A percentile compares a stretch with the other conserved stretches of the same genome.
Evolutionary conservation across 2,329 filamentous ascomycete species (phyloP).

Genomic region (Fusarium pilosicola): DNA sequence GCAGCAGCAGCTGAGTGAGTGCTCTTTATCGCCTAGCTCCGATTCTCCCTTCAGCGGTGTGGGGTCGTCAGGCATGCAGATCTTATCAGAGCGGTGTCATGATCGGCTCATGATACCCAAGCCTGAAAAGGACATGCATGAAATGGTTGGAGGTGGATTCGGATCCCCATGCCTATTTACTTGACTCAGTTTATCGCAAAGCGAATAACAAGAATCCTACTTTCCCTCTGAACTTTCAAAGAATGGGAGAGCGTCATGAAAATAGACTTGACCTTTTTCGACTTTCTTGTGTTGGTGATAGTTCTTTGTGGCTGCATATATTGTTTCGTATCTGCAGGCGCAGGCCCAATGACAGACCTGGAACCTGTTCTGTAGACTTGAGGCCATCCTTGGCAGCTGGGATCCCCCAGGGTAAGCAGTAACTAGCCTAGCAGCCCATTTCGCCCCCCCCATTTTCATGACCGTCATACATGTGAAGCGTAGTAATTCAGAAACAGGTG

Average conservation of each 20-base stretch:
- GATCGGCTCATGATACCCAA: background rate
- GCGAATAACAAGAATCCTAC: too few species aligned
- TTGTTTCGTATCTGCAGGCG: background rate
- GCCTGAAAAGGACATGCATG: background rate
- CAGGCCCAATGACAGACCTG: background rate
- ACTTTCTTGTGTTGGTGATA: background rate
- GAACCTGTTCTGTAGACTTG: accelerated
- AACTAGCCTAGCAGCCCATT: background rate
- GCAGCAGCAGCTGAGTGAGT: background rate
- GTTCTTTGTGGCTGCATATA: background rate
- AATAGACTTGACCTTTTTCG: accelerated
- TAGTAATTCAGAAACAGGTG: too few species aligned
- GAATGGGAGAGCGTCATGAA: background rate
- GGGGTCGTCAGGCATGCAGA: background rate
- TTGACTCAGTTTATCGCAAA: background rate
- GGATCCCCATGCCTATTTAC: background rate
- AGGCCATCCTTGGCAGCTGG: background rate
- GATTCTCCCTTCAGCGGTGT: background rate
- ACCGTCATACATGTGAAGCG: too few species aligned
- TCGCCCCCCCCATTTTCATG: background rate
- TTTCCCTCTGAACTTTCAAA: too few species aligned
- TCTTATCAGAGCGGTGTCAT: accelerated
- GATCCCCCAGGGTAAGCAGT: too few species aligned
- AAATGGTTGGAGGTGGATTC: too few species aligned
- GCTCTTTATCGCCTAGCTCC: background rate